Evolutionary conservation across 2,329 filamentous ascomycete genomes (phyloP).

Genomic region (Raffaelea ambrosiae): DNA sequence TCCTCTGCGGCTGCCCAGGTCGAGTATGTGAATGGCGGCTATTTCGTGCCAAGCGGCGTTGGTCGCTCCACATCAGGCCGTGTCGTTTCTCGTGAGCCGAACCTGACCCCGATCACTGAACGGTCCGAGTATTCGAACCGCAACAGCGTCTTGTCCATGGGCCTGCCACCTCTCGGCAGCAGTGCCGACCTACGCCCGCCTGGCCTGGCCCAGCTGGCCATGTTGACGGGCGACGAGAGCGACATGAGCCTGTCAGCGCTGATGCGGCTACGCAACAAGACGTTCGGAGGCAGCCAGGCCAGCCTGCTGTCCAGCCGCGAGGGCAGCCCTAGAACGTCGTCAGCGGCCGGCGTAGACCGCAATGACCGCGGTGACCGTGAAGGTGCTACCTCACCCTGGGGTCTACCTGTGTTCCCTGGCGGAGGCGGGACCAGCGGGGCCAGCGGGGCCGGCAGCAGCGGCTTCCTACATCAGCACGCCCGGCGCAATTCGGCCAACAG

Average conservation of each 20-base stretch:
- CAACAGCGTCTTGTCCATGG: conserved; percentile 77
- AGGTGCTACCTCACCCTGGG: conserved; percentile 34
- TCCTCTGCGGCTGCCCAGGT: conserved; percentile 30
- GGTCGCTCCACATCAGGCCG: conserved; percentile 66
- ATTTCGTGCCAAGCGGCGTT: conserved; percentile 64
- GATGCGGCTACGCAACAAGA: conserved; percentile 61
- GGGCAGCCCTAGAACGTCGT: conserved; percentile 41
- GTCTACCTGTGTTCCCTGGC: conserved; percentile 20
- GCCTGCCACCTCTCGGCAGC: conserved; percentile 34
- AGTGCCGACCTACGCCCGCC: conserved; percentile 55
- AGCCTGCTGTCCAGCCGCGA: conserved; percentile 55
- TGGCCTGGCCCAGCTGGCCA: conserved; percentile 68
- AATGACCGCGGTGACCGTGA: too few relatives aligned
- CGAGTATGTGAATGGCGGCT: conserved; percentile 72
- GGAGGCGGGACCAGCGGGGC: conserved; percentile 15
- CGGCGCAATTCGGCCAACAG: conserved; percentile 35
- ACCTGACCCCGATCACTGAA: conserved; percentile 92
- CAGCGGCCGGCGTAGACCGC: conserved; percentile 25
- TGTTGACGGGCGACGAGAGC: conserved; percentile 46
- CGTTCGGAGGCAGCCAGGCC: conserved; percentile 74
- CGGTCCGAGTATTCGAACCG: conserved; percentile 92
- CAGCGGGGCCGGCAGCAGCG: conserved; percentile 5
- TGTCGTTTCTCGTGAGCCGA: conserved; percentile 72
- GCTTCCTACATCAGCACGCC: conserved; percentile 20
- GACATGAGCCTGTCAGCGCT: conserved; percentile 69